phyloP scores from a whole-genome alignment of 2,329 filamentous ascomycete species.

The Hypoxylon sp. region DNA sequence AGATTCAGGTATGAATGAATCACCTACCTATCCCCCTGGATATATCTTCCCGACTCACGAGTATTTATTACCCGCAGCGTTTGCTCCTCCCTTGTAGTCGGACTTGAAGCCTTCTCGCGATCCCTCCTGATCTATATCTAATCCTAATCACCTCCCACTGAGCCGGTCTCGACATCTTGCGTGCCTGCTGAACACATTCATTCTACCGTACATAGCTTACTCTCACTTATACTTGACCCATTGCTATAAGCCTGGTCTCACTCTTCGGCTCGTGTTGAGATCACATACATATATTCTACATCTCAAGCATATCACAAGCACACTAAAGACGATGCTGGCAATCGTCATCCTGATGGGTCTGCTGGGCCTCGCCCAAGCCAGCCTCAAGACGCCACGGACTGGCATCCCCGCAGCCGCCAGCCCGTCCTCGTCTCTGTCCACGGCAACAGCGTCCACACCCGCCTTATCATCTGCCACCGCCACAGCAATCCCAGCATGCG shows the following conservation, averaged over 20 bases:
- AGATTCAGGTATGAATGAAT: not conserved
- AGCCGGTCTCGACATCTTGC: slow-evolving; percentile 13
- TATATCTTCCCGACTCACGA: not conserved
- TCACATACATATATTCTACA: not conserved
- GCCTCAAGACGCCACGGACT: slow-evolving; percentile 29
- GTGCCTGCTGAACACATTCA: slow-evolving; percentile 9
- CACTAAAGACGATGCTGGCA: slow-evolving; percentile 17
- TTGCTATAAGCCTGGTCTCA: not conserved
- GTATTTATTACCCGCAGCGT: not conserved
- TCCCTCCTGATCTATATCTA: not conserved
- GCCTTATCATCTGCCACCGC: not conserved
- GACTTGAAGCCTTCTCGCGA: slow-evolving; percentile 4
- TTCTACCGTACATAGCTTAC: slow-evolving; percentile 1
- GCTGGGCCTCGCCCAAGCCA: slow-evolving; percentile 24
- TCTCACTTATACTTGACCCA: not conserved
- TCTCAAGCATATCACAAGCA: not conserved
- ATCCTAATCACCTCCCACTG: not conserved
- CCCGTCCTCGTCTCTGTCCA: not conserved
- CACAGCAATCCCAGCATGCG: not conserved
- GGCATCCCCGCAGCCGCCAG: slow-evolving; percentile 5
- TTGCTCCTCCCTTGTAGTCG: slow-evolving; percentile 6
- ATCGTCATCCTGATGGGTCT: slow-evolving; percentile 16
- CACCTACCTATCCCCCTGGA: slow-evolving; percentile 5
- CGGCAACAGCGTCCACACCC: not conserved
- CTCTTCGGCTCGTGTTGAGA: not conserved